Evolutionary conservation across 169 alveolate species (phyloP).

Genomic region (Cryptosporidium ryanae): DNA sequence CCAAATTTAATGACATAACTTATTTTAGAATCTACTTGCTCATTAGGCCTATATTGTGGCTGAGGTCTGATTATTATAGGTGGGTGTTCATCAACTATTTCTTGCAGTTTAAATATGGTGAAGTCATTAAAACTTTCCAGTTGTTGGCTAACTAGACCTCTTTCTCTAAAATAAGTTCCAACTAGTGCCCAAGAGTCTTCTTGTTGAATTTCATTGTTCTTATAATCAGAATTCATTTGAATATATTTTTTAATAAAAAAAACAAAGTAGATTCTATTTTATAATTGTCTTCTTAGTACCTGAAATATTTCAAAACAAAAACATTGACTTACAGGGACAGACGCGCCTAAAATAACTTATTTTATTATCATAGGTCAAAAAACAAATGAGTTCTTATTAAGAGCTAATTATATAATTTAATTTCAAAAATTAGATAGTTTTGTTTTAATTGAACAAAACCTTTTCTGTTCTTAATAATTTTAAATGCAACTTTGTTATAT

Average conservation of each 20-base stretch:
- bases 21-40: constrained; percentile 84
- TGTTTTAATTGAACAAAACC: too few species aligned
- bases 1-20: constrained; percentile 91
- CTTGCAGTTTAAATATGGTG: constrained; percentile 93
- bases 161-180: constrained; percentile 86
- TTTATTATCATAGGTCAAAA: too few species aligned
- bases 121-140: constrained; percentile 96
- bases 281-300: too few species aligned
- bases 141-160: constrained; percentile 97
- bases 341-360: too few species aligned
- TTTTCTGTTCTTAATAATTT: too few species aligned
- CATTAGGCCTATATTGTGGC: constrained; percentile 89
- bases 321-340: too few species aligned
- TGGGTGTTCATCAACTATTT: constrained; percentile 94
- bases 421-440: too few species aligned
- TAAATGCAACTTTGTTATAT: too few species aligned
- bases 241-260: not conserved
- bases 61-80: constrained; percentile 89
- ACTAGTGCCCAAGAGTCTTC: constrained; percentile 91
- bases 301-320: too few species aligned
- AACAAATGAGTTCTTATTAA: too few species aligned
- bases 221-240: constrained; percentile 70
- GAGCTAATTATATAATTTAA: too few species aligned
- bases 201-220: constrained; percentile 81
- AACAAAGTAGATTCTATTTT: too few species aligned